A percentile compares a stretch with the other conserved stretches of the same genome.
Evolutionary conservation across 192 early-diverging fungal genomes (phyloP).

Genomic region (Linnemannia exigua): DNA sequence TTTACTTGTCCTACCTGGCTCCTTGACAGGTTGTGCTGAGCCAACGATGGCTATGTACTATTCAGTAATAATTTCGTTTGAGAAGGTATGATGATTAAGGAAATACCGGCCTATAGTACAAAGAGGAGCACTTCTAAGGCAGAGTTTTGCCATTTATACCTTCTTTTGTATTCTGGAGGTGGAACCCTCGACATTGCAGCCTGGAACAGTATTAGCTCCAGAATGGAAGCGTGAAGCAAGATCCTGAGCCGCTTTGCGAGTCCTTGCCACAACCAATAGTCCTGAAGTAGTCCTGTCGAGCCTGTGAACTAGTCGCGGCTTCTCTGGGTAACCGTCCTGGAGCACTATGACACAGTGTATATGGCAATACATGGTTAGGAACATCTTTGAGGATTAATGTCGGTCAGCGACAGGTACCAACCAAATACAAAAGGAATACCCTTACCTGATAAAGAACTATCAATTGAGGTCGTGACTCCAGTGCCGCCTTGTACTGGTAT

Average conservation of each 20-base stretch:
- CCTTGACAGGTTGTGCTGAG: neutral
- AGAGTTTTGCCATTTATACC: neutral
- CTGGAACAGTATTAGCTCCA: neutral
- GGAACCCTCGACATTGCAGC: neutral
- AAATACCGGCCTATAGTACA: no score
- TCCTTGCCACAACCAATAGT: conserved; percentile 35
- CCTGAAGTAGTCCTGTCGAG: conserved; percentile 39
- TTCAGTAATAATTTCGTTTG: neutral
- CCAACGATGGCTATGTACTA: conserved; percentile 37
- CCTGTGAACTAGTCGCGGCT: conserved; percentile 35
- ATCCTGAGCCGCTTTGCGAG: conserved; percentile 43
- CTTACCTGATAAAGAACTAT: conserved; percentile 27
- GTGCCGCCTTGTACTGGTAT: conserved; percentile 37
- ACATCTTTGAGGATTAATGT: neutral
- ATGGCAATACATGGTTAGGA: neutral
- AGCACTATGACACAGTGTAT: neutral
- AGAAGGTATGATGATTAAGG: no score
- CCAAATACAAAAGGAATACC: neutral
- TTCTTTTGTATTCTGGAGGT: conserved; percentile 21
- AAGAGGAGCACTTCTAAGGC: neutral
- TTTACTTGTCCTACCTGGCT: neutral
- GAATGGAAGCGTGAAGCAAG: conserved; percentile 25
- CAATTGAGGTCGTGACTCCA: conserved; percentile 13
- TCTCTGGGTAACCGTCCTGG: conserved; percentile 15
- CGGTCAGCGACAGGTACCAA: neutral